phyloP scores from a whole-genome alignment of 495 filamentous ascomycete genomes.

The Lindgomyces ingoldianus region DNA sequence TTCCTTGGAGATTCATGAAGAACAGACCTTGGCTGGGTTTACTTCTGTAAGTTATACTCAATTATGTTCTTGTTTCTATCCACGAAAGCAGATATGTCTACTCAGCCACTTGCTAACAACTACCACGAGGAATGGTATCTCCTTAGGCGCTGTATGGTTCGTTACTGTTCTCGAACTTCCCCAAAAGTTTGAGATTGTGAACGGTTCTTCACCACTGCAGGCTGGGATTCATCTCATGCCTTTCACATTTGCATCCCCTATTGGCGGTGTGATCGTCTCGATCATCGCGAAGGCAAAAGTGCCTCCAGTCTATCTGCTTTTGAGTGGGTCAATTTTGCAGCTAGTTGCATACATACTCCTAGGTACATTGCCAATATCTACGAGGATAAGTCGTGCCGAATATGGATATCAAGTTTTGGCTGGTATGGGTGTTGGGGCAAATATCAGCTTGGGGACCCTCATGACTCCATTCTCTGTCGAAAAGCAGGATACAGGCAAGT shows the following conservation, averaged over 20 bases:
- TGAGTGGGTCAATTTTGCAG: background rate
- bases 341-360: background rate
- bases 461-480: slow-evolving; percentile 8
- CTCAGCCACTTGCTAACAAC: no score
- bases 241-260: background rate
- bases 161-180: slow-evolving; percentile 3
- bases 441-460: background rate
- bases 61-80: no score
- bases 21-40: background rate
- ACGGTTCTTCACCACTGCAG: background rate
- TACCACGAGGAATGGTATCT: background rate
- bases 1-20: background rate
- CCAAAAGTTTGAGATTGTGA: slow-evolving; percentile 1
- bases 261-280: background rate
- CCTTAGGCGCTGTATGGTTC: background rate
- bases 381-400: background rate
- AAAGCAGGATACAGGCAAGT: slow-evolving; percentile 6
- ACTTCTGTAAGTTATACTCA: background rate
- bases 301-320: background rate
- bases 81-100: no score
- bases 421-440: background rate
- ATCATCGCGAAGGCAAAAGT: background rate
- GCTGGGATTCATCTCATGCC: background rate
- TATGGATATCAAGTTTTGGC: slow-evolving; percentile 7
- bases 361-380: background rate